Percentiles rank a stretch among this genome's conserved stretches.
Conservation (phyloP, 2,329 filamentous ascomycete genomes). For the Cercospora sp. region DNA sequence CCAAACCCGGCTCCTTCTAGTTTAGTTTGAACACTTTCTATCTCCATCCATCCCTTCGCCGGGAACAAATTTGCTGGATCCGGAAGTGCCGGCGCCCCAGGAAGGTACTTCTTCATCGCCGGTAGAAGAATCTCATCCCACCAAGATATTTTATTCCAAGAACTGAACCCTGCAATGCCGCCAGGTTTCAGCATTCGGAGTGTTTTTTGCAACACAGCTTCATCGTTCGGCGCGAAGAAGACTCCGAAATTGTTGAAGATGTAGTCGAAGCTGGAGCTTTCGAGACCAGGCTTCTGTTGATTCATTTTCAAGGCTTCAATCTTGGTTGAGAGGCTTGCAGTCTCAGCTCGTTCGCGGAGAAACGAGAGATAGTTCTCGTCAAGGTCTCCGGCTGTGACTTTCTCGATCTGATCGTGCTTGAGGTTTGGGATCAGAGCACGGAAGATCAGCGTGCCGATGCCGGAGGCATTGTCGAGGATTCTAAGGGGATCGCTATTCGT, state of each 20-base stretch:
- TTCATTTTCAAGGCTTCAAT: not conserved
- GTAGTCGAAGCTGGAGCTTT: constrained; percentile 4
- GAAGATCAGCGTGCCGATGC: constrained; percentile 1
- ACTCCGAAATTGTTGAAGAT: constrained; percentile 12
- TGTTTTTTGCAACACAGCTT: not conserved
- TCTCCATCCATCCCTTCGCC: not conserved
- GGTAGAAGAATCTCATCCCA: constrained; percentile 2
- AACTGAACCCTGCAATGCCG: not conserved
- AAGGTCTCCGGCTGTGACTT: not conserved
- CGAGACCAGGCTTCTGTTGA: not conserved
- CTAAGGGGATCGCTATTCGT: not conserved
- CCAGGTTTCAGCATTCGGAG: constrained; percentile 7
- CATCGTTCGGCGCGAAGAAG: not conserved
- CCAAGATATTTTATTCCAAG: constrained; percentile 1
- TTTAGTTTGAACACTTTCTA: not conserved
- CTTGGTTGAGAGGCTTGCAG: not conserved
- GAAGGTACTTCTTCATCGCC: not conserved
- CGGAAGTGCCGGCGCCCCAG: not conserved
- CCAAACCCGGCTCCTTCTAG: not conserved
- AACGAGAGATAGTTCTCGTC: constrained; percentile 7
- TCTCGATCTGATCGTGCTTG: not conserved
- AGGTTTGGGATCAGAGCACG: not conserved
- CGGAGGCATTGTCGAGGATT: constrained; percentile 6
- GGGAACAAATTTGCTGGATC: not conserved
- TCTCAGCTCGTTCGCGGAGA: not conserved